Conservation (phyloP, 2,329 filamentous ascomycete species). For the Diaporthe sp. region DNA sequence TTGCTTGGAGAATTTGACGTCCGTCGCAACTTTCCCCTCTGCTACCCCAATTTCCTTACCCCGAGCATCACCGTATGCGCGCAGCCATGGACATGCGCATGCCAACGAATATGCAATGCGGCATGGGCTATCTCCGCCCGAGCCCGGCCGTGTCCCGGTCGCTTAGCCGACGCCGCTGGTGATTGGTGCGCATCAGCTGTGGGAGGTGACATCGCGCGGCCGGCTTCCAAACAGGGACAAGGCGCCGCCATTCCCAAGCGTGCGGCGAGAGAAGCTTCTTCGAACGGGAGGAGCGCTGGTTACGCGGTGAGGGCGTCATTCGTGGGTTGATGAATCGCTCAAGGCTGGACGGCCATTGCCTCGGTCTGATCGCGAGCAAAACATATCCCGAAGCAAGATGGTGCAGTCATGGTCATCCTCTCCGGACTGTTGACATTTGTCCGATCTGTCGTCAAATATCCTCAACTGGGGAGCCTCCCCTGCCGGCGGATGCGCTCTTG, state of each 20-base stretch:
- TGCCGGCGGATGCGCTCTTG: slow-evolving; percentile 31
- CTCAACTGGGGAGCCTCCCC: neutral
- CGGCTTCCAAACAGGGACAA: slow-evolving; percentile 1
- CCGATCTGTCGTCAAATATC: neutral
- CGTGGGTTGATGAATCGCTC: slow-evolving; percentile 12
- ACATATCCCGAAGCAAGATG: neutral
- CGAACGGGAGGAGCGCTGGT: neutral
- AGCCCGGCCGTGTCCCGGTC: slow-evolving; percentile 18
- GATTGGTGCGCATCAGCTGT: slow-evolving; percentile 40
- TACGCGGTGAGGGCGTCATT: slow-evolving; percentile 20
- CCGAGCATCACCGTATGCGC: slow-evolving; percentile 25
- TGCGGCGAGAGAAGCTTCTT: neutral
- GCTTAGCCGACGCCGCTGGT: slow-evolving; percentile 16
- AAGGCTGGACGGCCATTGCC: neutral
- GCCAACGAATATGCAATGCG: slow-evolving; percentile 15
- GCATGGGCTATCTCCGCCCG: slow-evolving; percentile 34
- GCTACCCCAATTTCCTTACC: slow-evolving; percentile 32
- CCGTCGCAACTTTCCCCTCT: slow-evolving; percentile 16
- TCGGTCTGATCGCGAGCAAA: slow-evolving; percentile 4
- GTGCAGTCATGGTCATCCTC: slow-evolving; percentile 8
- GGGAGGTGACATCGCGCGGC: slow-evolving; percentile 30
- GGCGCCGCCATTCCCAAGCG: neutral
- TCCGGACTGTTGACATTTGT: neutral
- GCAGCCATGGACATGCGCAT: neutral
- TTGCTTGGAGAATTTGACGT: neutral